Evolutionary conservation across 495 filamentous ascomycete genomes (phyloP).

Genomic region (Cryomyces minteri): DNA sequence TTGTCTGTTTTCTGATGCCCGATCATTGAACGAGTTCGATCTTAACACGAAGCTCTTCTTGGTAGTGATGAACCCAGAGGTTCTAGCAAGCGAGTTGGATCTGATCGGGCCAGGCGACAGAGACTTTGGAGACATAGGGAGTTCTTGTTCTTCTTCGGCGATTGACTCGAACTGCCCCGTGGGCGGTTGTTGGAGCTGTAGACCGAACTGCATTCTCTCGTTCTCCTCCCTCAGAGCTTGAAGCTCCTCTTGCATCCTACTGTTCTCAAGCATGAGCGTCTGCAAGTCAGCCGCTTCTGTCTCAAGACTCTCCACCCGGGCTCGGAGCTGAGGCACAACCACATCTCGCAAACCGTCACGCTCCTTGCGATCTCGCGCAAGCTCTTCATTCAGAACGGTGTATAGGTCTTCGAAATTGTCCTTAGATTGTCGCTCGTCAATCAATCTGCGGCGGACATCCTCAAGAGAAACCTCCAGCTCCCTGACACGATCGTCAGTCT

Average conservation of each 20-base stretch:
- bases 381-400: conserved; percentile 61
- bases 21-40: conserved; percentile 45
- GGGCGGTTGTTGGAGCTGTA: conserved; percentile 20
- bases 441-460: conserved; percentile 58
- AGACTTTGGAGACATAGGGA: neutral
- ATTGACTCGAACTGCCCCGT: conserved; percentile 36
- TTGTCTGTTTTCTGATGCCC: conserved; percentile 7
- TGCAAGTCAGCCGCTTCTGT: conserved; percentile 45
- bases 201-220: neutral
- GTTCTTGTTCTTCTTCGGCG: conserved; percentile 33
- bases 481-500: conserved; percentile 35
- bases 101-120: conserved; percentile 32
- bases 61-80: neutral
- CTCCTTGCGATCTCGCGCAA: conserved; percentile 70
- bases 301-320: conserved; percentile 62
- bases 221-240: conserved; percentile 43
- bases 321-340: conserved; percentile 52
- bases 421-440: conserved; percentile 73
- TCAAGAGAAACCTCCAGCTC: conserved; percentile 70
- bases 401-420: conserved; percentile 89
- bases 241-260: conserved; percentile 66
- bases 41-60: conserved; percentile 24
- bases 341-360: conserved; percentile 83
- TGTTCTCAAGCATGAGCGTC: conserved; percentile 52
- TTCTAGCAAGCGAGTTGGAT: conserved; percentile 42